Base-by-base conservation (phyloP, 495 filamentous ascomycete species). In the Choiromyces venosus region DNA sequence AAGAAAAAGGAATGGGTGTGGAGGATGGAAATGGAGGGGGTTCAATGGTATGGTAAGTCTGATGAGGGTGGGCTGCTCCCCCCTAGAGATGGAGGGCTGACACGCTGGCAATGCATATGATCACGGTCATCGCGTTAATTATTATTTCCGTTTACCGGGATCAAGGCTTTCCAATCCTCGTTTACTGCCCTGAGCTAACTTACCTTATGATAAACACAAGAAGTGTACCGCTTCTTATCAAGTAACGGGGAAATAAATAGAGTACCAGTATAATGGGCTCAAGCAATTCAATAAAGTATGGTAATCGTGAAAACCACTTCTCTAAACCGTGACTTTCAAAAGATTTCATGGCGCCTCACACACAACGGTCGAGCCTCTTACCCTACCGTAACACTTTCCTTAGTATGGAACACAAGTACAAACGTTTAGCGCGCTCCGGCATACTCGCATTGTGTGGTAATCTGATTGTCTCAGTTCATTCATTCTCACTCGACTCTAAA, bases 91-190 rank as follows among this genome's bases (percentile, higher is more conserved):
- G 52, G 52, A 61, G 52, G 52, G 25, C 52, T 61, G 52, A 61
- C 52, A 61, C 52, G 52, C 52, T 61, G 52, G 52, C 52, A 61
- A 61, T 61, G 52, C 52, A 61, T 61, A 61, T 61, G 52, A 61
- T 61, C 52, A 61, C n/a, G 52, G n/a, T 10, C 52, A 61, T 29
- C 52, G 52, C 52, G 0, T 18, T 56, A 12, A n/a, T 29, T 56
- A 25, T 25, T 29, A 61, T 61, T 33, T 40, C 39, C 39, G 52
- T 33, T 61, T 25, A 12, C 52, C 25, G 3, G 52, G 52, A 61
- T 33, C 52, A 61, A 61, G 25, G 12, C 52, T 33, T 12, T 33
- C 52, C 52, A 33, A 14, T 61, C 52, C 52, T 29, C 25, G 52
- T 61, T 61, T 61, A 12, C 25, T 33, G 25, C 12, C 52, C 52